Conservation (phyloP, 352 stramenopile genomes). For the Phytophthora cajani region DNA sequence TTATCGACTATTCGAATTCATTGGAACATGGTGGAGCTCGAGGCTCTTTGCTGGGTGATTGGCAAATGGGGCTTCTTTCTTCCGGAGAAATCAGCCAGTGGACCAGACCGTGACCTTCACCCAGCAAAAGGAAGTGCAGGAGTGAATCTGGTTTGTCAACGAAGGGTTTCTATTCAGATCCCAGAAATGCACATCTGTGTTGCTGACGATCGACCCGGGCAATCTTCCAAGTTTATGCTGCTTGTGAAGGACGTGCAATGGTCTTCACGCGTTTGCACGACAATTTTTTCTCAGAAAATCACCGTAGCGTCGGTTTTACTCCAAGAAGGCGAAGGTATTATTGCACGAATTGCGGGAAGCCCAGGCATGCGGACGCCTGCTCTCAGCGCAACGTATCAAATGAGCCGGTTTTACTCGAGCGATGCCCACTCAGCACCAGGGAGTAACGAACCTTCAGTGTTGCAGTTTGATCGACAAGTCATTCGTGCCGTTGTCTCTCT, state of each 20-base stretch:
- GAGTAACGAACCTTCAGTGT: slow-evolving; percentile 13
- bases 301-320: slow-evolving; percentile 36
- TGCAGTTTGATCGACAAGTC: slow-evolving; percentile 32
- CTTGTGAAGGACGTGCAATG: slow-evolving; percentile 44
- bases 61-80: slow-evolving; percentile 86
- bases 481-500: slow-evolving; percentile 34
- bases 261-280: slow-evolving; percentile 45
- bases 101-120: slow-evolving; percentile 39
- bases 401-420: slow-evolving; percentile 46
- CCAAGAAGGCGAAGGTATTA: slow-evolving; percentile 38
- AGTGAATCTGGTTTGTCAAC: slow-evolving; percentile 41
- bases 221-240: slow-evolving; percentile 32
- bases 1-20: slow-evolving; percentile 60
- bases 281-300: slow-evolving; percentile 36
- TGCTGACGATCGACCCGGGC: slow-evolving; percentile 31
- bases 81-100: slow-evolving; percentile 39
- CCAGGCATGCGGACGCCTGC: slow-evolving; percentile 46
- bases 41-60: slow-evolving; percentile 67
- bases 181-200: slow-evolving; percentile 45
- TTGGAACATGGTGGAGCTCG: slow-evolving; percentile 62
- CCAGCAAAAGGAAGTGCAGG: slow-evolving; percentile 25
- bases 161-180: slow-evolving; percentile 35
- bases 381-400: slow-evolving; percentile 50
- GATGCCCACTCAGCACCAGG: slow-evolving; percentile 12
- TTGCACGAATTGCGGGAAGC: slow-evolving; percentile 52